A percentile compares a stretch with the other conserved stretches of the same genome.
phyloP scores from a whole-genome alignment of 2,329 filamentous ascomycete genomes.

The Zasmidium angulare region DNA sequence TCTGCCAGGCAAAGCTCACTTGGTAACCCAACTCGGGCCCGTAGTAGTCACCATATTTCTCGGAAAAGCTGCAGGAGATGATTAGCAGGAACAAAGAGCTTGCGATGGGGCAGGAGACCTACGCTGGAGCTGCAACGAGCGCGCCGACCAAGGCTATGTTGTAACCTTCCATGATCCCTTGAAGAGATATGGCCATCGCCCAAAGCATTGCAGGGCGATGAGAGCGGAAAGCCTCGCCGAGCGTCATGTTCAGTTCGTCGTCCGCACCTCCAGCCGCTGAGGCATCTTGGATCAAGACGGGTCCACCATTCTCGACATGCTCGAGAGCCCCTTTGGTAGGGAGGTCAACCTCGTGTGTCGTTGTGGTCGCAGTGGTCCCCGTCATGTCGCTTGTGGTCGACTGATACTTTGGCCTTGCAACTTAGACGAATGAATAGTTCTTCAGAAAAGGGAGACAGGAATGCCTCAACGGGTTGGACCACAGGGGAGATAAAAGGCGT shows the following conservation, averaged over 20 bases:
- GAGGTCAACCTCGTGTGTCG: not conserved
- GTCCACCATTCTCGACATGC: not conserved
- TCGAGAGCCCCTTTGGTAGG: not conserved
- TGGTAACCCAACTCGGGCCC: not conserved
- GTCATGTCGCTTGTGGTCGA: too few relatives aligned
- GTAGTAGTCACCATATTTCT: not conserved
- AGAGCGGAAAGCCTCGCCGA: not conserved
- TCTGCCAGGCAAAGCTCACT: not conserved
- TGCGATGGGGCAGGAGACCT: not conserved
- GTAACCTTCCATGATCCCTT: not conserved
- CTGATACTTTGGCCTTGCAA: not conserved
- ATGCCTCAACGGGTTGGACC: too few relatives aligned
- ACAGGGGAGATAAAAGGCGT: too few relatives aligned
- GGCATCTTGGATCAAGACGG: not conserved
- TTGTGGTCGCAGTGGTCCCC: not conserved
- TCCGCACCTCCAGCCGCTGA: not conserved
- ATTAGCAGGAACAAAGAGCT: not conserved
- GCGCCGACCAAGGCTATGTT: not conserved
- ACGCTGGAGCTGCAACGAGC: not conserved
- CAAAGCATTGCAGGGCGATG: not conserved
- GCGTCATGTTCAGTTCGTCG: not conserved
- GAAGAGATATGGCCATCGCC: not conserved
- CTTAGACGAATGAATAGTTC: not conserved
- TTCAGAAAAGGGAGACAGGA: too few relatives aligned
- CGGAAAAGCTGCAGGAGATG: not conserved